Conservation (phyloP, 371 early-diverging fungal species). For the Apophysomyces trapeziformis region DNA sequence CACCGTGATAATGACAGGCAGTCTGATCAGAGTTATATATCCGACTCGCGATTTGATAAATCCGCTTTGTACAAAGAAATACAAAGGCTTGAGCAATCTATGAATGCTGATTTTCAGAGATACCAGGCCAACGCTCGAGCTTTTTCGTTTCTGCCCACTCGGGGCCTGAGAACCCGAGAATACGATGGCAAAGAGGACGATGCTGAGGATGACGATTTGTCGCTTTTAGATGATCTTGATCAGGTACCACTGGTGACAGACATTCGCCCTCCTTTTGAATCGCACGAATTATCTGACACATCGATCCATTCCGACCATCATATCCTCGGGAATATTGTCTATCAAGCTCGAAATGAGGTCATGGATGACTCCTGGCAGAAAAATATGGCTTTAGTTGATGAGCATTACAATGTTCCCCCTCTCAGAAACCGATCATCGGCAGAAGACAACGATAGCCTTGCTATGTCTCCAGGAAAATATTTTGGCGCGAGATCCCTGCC, state of each 20-base stretch:
- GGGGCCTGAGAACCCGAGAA: not conserved
- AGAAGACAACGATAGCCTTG: conserved; percentile 7
- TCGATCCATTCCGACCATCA: conserved; percentile 32
- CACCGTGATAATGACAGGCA: conserved; percentile 2
- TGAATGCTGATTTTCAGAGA: conserved; percentile 29
- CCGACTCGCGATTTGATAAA: not conserved
- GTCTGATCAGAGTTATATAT: not conserved
- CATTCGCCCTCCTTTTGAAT: conserved; percentile 13
- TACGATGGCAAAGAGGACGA: not conserved
- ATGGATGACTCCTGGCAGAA: conserved; percentile 11
- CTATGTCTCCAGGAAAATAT: conserved; percentile 36
- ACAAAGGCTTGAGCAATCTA: conserved; percentile 28
- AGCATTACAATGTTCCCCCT: conserved; percentile 26
- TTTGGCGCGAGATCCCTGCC: conserved; percentile 43
- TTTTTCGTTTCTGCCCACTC: conserved; percentile 14
- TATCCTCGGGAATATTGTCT: conserved; percentile 22
- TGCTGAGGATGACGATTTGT: not conserved
- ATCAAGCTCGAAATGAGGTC: conserved; percentile 5
- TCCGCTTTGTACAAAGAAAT: conserved; percentile 28
- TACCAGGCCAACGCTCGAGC: conserved; percentile 23
- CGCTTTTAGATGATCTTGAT: conserved; percentile 15
- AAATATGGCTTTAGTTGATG: conserved; percentile 20
- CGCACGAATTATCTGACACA: conserved; percentile 16
- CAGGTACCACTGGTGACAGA: conserved; percentile 19
- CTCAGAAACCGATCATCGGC: conserved; percentile 15